A percentile compares a stretch with the other conserved stretches of the same genome.
Evolutionary conservation across 495 filamentous ascomycete genomes (phyloP).

Genomic region (Penicillium soppii): DNA sequence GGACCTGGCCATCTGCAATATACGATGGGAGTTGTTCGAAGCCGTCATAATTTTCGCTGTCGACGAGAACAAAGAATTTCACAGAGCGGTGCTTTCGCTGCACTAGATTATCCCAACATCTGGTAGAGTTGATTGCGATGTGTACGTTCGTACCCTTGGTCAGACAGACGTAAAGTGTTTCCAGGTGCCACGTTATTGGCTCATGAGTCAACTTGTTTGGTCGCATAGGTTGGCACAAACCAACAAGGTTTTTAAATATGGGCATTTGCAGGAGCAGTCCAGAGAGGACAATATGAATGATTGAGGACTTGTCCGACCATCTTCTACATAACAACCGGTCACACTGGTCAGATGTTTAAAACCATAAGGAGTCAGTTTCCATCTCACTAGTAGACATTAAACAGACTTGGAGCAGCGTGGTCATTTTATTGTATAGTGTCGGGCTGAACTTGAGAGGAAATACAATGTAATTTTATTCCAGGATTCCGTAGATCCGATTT

Average conservation of each 20-base stretch:
- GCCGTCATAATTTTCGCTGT: background rate
- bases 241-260: slow-evolving; percentile 1
- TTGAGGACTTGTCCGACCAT: slow-evolving; percentile 4
- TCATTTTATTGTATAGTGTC: background rate
- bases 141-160: slow-evolving; percentile 7
- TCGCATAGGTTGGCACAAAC: slow-evolving; percentile 6
- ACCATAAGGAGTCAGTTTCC: no score
- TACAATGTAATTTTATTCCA: slow-evolving; percentile 6
- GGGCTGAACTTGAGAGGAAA: slow-evolving; percentile 3
- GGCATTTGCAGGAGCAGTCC: slow-evolving; percentile 1
- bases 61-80: slow-evolving; percentile 5
- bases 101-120: background rate
- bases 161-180: slow-evolving; percentile 3
- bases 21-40: slow-evolving; percentile 6
- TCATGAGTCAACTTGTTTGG: background rate
- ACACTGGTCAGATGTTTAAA: no score
- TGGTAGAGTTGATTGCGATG: slow-evolving; percentile 1
- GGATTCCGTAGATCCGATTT: slow-evolving; percentile 3
- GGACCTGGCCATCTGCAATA: slow-evolving; percentile 3
- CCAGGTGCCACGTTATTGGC: background rate
- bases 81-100: slow-evolving; percentile 5
- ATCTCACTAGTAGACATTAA: no score
- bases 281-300: slow-evolving; percentile 3
- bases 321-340: no score
- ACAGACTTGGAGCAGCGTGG: background rate